Evolutionary conservation across 768 basidiomycete species (phyloP).

Genomic region (Mrakia hoshinonis): DNA sequence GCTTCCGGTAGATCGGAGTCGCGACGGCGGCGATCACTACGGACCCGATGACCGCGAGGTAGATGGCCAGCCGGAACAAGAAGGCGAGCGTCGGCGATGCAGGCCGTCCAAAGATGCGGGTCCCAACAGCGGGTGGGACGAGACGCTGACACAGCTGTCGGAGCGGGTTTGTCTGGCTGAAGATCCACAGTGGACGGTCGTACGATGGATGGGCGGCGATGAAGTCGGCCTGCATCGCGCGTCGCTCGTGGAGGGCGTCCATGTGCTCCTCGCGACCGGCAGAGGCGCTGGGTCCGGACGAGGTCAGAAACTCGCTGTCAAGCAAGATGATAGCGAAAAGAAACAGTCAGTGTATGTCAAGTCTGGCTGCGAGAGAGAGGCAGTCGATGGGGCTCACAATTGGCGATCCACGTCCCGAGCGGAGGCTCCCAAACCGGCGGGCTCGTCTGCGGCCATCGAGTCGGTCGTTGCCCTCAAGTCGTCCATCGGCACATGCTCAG

Average conservation of each 20-base stretch:
- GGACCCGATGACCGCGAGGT: constrained; percentile 67
- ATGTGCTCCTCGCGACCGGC: constrained; percentile 48
- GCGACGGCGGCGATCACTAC: constrained; percentile 75
- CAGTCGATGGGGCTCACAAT: background rate
- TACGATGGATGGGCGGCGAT: constrained; percentile 80
- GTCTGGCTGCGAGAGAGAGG: background rate
- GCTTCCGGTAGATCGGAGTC: constrained; percentile 50
- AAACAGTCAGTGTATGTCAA: background rate
- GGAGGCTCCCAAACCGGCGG: too few species aligned
- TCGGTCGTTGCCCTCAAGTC: background rate
- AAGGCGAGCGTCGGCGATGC: constrained; percentile 58
- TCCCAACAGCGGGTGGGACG: constrained; percentile 60
- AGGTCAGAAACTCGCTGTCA: constrained; percentile 61
- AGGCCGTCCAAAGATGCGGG: constrained; percentile 74
- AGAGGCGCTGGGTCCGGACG: constrained; percentile 56
- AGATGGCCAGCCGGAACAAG: constrained; percentile 63
- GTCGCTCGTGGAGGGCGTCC: constrained; percentile 60
- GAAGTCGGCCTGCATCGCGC: constrained; percentile 73
- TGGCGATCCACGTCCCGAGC: background rate
- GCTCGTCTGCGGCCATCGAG: background rate
- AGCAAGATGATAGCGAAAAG: background rate
- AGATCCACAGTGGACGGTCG: constrained; percentile 81
- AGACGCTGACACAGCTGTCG: constrained; percentile 71
- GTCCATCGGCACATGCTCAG: background rate
- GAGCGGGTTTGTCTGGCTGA: constrained; percentile 66